Evolutionary conservation across 768 basidiomycete species (phyloP).

Genomic region (Boletus subparvulus): DNA sequence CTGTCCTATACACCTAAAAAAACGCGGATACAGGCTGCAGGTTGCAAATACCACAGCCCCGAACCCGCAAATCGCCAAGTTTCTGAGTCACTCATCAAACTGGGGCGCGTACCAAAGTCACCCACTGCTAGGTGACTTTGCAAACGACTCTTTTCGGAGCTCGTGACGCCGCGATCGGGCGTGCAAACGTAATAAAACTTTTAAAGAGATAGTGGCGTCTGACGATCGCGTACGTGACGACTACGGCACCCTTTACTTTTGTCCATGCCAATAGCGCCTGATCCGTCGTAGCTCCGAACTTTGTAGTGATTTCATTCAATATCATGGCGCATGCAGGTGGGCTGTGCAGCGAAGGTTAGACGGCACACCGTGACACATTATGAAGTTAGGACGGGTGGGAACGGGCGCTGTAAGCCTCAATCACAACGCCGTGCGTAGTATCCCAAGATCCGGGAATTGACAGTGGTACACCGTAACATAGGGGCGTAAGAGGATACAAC

Average conservation of each 20-base stretch:
- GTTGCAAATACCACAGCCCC: neutral
- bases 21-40: neutral
- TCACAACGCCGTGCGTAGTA: slow-evolving; percentile 60
- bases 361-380: neutral
- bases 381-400: neutral
- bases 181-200: no score
- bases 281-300: slow-evolving; percentile 53
- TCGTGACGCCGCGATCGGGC: no score
- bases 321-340: slow-evolving; percentile 51
- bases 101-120: no score
- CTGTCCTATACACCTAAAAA: neutral
- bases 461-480: slow-evolving; percentile 50
- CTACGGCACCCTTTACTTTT: slow-evolving; percentile 64
- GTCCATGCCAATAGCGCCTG: slow-evolving; percentile 70
- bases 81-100: neutral
- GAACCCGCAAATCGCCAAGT: neutral
- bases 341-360: slow-evolving; percentile 31
- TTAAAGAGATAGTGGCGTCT: neutral
- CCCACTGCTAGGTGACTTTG: no score
- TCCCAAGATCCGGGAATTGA: slow-evolving; percentile 54
- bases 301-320: slow-evolving; percentile 47
- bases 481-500: slow-evolving; percentile 66
- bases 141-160: no score
- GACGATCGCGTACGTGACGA: slow-evolving; percentile 51
- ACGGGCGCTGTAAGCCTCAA: slow-evolving; percentile 74